A percentile compares a stretch with the other conserved stretches of the same genome.
phyloP scores from a whole-genome alignment of 768 basidiomycete genomes.

The Cubamyces sp. region DNA sequence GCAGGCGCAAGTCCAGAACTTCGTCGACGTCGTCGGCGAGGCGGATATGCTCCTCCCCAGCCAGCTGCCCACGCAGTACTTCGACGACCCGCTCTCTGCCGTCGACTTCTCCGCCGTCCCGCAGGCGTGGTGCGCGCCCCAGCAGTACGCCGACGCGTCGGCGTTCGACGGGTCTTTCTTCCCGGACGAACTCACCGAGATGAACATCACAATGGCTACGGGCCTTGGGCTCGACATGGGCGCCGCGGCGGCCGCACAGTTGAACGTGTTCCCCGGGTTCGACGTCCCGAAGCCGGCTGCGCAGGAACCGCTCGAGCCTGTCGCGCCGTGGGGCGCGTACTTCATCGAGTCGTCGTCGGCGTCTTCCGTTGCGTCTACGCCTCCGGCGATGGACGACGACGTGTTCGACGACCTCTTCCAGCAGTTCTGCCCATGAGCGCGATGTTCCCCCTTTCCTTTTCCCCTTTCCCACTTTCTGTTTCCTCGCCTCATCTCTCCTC shows the following conservation, averaged over 20 bases:
- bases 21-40: conserved; percentile 7
- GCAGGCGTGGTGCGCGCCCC: background rate
- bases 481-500: background rate
- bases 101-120: background rate
- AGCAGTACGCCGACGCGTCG: background rate
- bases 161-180: background rate
- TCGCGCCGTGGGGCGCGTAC: background rate
- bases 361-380: background rate
- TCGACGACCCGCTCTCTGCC: background rate
- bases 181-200: background rate
- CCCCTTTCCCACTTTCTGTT: background rate
- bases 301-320: background rate
- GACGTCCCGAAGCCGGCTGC: background rate
- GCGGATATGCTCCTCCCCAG: conserved; percentile 4
- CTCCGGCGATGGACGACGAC: background rate
- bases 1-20: conserved; percentile 6
- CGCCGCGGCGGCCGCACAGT: background rate
- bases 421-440: background rate
- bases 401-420: background rate
- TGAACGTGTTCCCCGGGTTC: background rate
- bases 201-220: background rate
- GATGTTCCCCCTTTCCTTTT: background rate
- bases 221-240: background rate
- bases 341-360: background rate
- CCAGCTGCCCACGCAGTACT: conserved; percentile 5